phyloP scores from a whole-genome alignment of 225 moss, liverwort and hornwort species.

The Ulota crispa region DNA sequence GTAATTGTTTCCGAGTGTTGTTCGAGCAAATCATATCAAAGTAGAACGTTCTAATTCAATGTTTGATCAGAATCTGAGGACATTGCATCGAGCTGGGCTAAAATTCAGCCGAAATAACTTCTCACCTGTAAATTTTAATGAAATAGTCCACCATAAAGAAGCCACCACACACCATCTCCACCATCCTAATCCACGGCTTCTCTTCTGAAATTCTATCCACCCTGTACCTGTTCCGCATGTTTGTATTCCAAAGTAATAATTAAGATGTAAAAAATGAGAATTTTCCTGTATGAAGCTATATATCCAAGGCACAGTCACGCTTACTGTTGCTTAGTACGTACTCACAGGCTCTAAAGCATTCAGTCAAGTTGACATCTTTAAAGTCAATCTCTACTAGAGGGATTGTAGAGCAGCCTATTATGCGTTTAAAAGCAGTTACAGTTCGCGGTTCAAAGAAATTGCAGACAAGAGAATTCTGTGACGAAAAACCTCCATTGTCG shows the following conservation, averaged over 20 bases:
- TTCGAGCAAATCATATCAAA: not conserved
- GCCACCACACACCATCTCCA: conserved; percentile 72
- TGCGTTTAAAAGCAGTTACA: not conserved
- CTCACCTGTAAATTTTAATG: conserved; percentile 73
- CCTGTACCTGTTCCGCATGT: conserved; percentile 51
- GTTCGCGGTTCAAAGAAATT: not conserved
- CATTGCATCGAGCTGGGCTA: not conserved
- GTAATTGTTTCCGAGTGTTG: not conserved
- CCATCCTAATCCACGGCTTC: conserved; percentile 55
- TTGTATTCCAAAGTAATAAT: not conserved
- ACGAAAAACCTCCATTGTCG: not conserved
- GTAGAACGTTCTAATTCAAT: not conserved
- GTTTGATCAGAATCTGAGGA: not conserved
- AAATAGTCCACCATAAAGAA: conserved; percentile 85
- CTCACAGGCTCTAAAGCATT: not conserved
- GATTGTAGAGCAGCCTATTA: not conserved
- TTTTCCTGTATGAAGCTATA: not conserved
- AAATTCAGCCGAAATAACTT: not conserved
- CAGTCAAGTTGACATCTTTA: not conserved
- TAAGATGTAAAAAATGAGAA: not conserved
- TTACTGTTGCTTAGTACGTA: not conserved
- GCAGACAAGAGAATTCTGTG: not conserved
- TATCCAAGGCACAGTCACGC: not conserved
- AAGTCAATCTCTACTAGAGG: not conserved
- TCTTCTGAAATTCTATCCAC: conserved; percentile 40